Evolutionary conservation across 169 alveolate species (phyloP), one percentile per base, ranked within the genome.

Genomic region (Cryptosporidium meleagridis): DNA sequence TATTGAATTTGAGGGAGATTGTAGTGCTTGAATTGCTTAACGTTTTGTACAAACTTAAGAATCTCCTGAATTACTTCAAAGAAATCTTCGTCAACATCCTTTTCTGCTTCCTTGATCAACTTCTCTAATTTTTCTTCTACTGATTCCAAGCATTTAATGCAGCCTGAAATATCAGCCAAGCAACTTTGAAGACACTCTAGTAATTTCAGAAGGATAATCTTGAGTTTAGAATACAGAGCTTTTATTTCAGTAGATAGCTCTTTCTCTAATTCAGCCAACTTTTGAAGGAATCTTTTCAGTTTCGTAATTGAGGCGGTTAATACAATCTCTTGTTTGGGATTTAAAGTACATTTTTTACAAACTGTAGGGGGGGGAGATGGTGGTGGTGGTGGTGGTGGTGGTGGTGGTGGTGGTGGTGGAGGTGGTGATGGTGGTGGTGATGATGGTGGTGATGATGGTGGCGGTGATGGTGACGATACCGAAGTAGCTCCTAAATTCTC

Each of bases 371-470:
- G 65, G 7, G 85, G 80, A 0, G 51, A 62, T 0, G 62, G 80
- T 2, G 80, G 62, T 18, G 80, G 80, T 7, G 80, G 75, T 18
- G 51, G 72, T 33, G 51, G 51, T 26, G 51, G 51, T 35, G 51
- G 72, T 16, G 72, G 51, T 26, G 72, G 51, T 21, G 53, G 53
- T 18, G 51, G 72, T 33, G 51, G 51, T 26, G 51, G 51, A 16
- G 51, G 72, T 16, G 72, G 51, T 26, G 72, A 31, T 21, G n/a
- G n/a, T n/a, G n/a, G n/a, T n/a, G n/a, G n/a, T n/a, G n/a, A n/a
- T n/a, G n/a, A n/a, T n/a, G n/a, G n/a, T n/a, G n/a, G n/a, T n/a
- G n/a, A n/a, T n/a, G 51, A 52, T 33, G 51, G 51, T 26, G 51
- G 51, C 16, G 51, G 71, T 14, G 71, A 29, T 23, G 71, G 51